Evolutionary conservation across 805 yeast species (phyloP).

Genomic region (Wickerhamiella vanderwaltii): DNA sequence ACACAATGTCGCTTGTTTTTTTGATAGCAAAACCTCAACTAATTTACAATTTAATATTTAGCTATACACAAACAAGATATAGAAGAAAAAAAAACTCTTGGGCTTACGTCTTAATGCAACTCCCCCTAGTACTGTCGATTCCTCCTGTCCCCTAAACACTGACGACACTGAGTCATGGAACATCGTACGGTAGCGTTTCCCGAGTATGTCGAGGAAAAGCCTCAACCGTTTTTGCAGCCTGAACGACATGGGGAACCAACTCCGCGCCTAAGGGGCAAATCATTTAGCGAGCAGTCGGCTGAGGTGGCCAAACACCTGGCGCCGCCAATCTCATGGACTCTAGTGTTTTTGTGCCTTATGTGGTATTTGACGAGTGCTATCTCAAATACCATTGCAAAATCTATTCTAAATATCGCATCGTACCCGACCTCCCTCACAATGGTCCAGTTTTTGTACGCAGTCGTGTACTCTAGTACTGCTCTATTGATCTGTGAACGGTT

Average conservation of each 20-base stretch:
- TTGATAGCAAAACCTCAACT: too few species aligned
- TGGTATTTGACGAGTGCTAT: slow-evolving; percentile 80
- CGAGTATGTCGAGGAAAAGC: background rate
- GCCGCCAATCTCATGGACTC: slow-evolving; percentile 34
- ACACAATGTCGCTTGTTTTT: too few species aligned
- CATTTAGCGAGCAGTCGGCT: slow-evolving; percentile 23
- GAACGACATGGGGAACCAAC: background rate
- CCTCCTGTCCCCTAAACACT: too few species aligned
- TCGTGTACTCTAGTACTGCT: slow-evolving; percentile 29
- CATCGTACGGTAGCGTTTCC: slow-evolving; percentile 10
- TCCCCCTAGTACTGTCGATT: too few species aligned
- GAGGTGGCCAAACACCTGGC: slow-evolving; percentile 30
- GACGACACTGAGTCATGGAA: slow-evolving; percentile 10
- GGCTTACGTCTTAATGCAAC: too few species aligned
- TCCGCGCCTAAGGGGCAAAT: slow-evolving; percentile 17
- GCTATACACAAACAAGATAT: too few species aligned
- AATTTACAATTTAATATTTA: too few species aligned
- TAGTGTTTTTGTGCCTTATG: slow-evolving; percentile 45
- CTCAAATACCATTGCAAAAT: slow-evolving; percentile 70
- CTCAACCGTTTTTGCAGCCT: background rate
- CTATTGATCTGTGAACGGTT: slow-evolving; percentile 20
- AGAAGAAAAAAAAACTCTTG: too few species aligned
- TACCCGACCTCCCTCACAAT: slow-evolving; percentile 87
- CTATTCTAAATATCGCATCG: slow-evolving; percentile 53
- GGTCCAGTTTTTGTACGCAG: slow-evolving; percentile 69